Base-by-base conservation (phyloP, 371 early-diverging fungal genomes). In the Entomophthora muscae region DNA sequence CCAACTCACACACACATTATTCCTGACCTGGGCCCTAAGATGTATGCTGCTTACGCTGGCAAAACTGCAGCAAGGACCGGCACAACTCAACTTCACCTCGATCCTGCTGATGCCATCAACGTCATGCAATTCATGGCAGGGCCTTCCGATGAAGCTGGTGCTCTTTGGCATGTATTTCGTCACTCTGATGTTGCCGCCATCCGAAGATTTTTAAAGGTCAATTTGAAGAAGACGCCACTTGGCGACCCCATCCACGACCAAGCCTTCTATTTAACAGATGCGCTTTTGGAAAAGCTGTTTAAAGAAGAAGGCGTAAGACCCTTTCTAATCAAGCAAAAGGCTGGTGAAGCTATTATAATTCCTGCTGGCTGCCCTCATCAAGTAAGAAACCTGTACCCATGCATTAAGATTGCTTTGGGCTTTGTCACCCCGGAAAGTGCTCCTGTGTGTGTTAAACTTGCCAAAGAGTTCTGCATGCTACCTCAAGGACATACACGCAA, bases 331-430 rank as follows among this genome's bases (percentile, higher is more conserved):
- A 70, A 75, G 57, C 84, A 86, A 66, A 76, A 75, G 33, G 69
- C 76, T 0, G 85, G 85, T 17, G 86, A 88, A 64, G 82, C 84
- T 0, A 79, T 90, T 3, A 82, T 82, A 73, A 77, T 89, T 1
- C 90, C 88, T 0, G 87, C 86, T 0, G 90, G 90, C 1, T 81
- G 82, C 42, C 79, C 84, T 0, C 83, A 85, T 61, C 90, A 89
- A 70, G 90, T 85, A 1, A 71, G 75, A 56, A 88, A 83, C 66
- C 74, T 81, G 33, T 70, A 72, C 17, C 74, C 71, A 29, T 78
- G 82, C 7, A 75, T 88, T 65, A 82, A 84, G 64, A 72, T 81
- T 28, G 85, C 85, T 1, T 72, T 80, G 61, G 86, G 83, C 64
- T 88, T 85, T 75, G 78, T 86, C 1, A 79, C 81, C 23, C 84